Base-by-base conservation (phyloP, 1,139 yeast species). In the Scheffersomyces insectosa region DNA sequence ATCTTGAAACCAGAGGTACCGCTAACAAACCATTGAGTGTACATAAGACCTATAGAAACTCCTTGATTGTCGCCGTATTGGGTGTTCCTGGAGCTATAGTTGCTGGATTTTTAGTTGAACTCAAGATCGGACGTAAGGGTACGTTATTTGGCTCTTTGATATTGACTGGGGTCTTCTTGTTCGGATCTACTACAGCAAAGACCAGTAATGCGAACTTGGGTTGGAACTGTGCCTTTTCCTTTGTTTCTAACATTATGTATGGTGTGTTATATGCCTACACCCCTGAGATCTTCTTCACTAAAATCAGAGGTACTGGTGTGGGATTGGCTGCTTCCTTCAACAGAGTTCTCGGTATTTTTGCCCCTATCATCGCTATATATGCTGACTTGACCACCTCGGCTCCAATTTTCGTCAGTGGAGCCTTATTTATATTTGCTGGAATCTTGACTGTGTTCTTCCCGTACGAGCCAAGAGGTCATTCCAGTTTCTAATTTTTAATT, bases 231-330 rank as follows among this genome's bases (percentile, higher is more conserved):
- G 66, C 64, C 20, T 72, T 72, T 52, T 66, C 69, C 42, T 69
- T 72, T 45, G 59, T 60, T 36, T 70, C 76, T 27, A 71, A 66
- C 47, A 68, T 71, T 38, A 69, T 72, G 72, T 72, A 70, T 51
- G 77, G 76, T 0, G 77, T 71, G 5, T 56, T 72, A 33, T 72
- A 72, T 47, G 76, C 77, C 10, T 72, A 72, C 50, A 72, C 77
- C 0, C 77, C 77, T 0, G 78, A 72, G 47, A 65, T 71, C 34
- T 72, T 71, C 52, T 70, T 69, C 11, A 59, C 75, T 1, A 66
- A 60, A 42, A 62, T 70, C 25, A 57, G 77, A 49, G 77, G 76
- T 4, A 72, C 77, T 4, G 77, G 70, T 1, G 66, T 71, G 16
- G 78, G 77, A 0, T 58, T 72, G 36, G 75, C 77, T 1, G 63